Evolutionary conservation across 129 eudicot genomes (phyloP).

Genomic region (Erigeron canadensis): DNA sequence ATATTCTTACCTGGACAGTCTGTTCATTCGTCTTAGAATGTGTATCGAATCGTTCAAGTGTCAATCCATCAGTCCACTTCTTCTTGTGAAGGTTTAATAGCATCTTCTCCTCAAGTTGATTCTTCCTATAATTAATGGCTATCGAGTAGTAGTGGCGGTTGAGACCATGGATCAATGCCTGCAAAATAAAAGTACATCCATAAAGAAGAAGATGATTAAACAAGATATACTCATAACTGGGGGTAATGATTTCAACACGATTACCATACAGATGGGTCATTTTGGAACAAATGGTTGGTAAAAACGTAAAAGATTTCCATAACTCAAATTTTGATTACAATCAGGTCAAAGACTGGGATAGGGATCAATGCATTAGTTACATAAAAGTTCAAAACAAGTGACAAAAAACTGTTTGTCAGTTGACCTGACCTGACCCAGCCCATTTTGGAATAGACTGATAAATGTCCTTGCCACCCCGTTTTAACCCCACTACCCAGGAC

Average conservation of each 20-base stretch:
- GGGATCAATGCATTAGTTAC: too few relatives aligned
- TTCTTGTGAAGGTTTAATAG: conserved; percentile 86
- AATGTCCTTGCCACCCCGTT: neutral
- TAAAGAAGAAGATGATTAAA: conserved; percentile 8
- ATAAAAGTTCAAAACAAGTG: too few relatives aligned
- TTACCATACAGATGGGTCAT: neutral
- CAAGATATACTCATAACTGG: too few relatives aligned
- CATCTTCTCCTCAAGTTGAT: conserved; percentile 96
- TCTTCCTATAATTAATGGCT: conserved; percentile 88
- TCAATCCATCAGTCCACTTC: conserved; percentile 94
- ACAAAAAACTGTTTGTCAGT: too few relatives aligned
- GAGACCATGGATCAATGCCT: conserved; percentile 92
- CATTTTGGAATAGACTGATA: too few relatives aligned
- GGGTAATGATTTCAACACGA: neutral
- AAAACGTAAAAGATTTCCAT: too few relatives aligned
- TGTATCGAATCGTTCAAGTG: conserved; percentile 79
- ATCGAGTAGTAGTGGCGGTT: conserved; percentile 91
- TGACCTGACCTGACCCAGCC: too few relatives aligned
- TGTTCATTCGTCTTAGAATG: conserved; percentile 93
- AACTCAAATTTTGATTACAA: too few relatives aligned
- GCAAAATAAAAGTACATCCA: conserved; percentile 13
- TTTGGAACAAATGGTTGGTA: too few relatives aligned
- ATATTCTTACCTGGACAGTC: conserved; percentile 65
- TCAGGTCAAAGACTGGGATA: too few relatives aligned
- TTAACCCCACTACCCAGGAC: neutral